These are phyloP conservation scores for Quercus engelmannii DNA, from an alignment of 306 rosid genomes.

Conservation along the genomic window DNA sequence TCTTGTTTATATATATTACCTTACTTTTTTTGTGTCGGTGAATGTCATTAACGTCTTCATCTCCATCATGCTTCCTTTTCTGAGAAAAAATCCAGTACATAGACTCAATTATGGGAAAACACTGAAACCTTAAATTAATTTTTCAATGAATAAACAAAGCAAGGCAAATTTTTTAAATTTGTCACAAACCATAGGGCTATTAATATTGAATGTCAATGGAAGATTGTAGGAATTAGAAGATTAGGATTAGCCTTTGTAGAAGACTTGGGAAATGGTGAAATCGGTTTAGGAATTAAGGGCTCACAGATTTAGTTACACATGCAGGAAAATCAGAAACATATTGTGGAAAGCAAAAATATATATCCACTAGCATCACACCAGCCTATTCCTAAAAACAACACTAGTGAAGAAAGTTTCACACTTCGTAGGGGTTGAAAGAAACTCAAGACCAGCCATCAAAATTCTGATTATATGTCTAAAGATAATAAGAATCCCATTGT, in stretches of 20 bases:
- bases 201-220: background rate
- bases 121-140: background rate
- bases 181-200: background rate
- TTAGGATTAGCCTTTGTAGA: background rate
- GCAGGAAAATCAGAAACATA: background rate
- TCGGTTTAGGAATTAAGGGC: background rate
- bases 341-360: background rate
- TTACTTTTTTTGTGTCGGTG: slow-evolving; percentile 98
- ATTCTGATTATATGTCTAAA: too few species aligned
- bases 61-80: slow-evolving; percentile 99
- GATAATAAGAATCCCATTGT: too few species aligned
- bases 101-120: slow-evolving; percentile 7
- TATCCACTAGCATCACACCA: background rate
- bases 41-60: slow-evolving; percentile 76
- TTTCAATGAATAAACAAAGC: background rate
- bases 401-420: background rate
- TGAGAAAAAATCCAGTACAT: slow-evolving; percentile 36
- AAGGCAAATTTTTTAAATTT: background rate
- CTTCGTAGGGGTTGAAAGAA: background rate
- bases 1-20: slow-evolving; percentile 54
- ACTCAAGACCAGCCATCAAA: too few species aligned
- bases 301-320: background rate
- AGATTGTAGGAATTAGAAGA: background rate
- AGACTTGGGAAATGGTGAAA: background rate
- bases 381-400: background rate